Evolutionary conservation across 2,329 filamentous ascomycete species (phyloP), one percentile per base, ranked within the genome.

Genomic region (Penicillium sp.): DNA sequence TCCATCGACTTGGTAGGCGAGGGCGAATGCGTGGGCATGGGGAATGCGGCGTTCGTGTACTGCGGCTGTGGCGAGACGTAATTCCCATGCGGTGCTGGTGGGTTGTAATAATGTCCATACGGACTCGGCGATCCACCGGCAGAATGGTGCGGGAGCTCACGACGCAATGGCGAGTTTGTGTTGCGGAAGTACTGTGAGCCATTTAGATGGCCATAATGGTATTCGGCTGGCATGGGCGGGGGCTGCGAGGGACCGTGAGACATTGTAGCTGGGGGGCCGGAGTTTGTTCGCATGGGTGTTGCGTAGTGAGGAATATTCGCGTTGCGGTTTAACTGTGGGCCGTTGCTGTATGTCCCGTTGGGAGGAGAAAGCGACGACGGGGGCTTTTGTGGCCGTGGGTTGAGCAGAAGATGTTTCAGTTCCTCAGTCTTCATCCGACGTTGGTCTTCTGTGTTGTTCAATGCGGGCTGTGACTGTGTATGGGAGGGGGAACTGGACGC

Each of bases 371-470:
- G 71, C 43, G 67, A 67, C 40, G 67, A 71, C 11, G 67, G 69
- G 18, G 69, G 67, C 29, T 67, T 69, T 51, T 73, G 75, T 8
- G 71, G 71, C 24, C 65, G 69, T 31, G 75, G 74, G 48, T 78
- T 79, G 48, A 78, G 67, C 21, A 80, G 61, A 19, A 79, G 56
- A 53, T 73, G 71, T 64, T 79, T 80, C 54, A 80, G 55, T 39
- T 76, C 76, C 53, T 75, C 71, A 1, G 72, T 75, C 59, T 79
- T 79, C 10, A 71, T 69, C 52, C 68, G 74, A 51, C 72, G 72
- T 53, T 79, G 68, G 16, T 70, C 67, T 54, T 79, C 76, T 42
- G 70, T 66, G 44, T 72, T 61, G 23, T 66, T 59, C 8, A 54
- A 57, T 29, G 59, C 51, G 0, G 67, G 55, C 14, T 69, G 64